Base-by-base conservation (phyloP, 2,329 filamentous ascomycete genomes). In the Laburnicola sp. region DNA sequence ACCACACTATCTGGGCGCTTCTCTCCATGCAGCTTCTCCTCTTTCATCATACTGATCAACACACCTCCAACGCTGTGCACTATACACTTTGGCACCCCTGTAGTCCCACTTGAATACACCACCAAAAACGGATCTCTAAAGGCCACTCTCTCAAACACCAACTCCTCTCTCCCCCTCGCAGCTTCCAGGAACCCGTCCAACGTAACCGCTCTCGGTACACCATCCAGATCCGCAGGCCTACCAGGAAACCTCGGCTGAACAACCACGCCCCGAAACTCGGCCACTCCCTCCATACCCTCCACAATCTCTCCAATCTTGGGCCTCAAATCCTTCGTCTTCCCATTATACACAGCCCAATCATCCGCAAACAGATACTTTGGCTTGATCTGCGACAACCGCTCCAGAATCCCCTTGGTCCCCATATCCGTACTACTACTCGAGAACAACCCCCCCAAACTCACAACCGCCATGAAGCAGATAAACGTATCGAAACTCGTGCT, bases 291-390 rank as follows among this genome's bases (percentile, higher is more conserved):
- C 78, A 94, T 82, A 0, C 87, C 88, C 1, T 75, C 69, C 0
- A 86, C 78, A 16, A 91, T 79, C 32, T 86, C 82, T 25, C 71
- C 70, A 74, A 95, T 93, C 75, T 94, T 94, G 0, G 77, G 72
- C 3, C 87, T 78, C 34, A 95, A 75, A 63, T 94, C 88, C 23
- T 88, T 77, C 0, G 77, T 82, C 70, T 88, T 89, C 39, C 88
- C 88, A 59, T 93, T 93, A 61, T 95, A 95, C 2, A 93, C 74
- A 0, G 89, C 82, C 32, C 80, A 84, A 62, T 94, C 90, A 61
- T 96, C 91, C 64, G 93, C 85, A 66, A 95, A 94, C n/a, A 96
- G 78, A 66, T 84, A 89, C 71, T 83, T 86, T 3, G 91, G 90
- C 58, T 86, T 80, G 53, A 94, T 85, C 75, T 94, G 89, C 42